Evolutionary conservation across 2,329 filamentous ascomycete genomes (phyloP), one percentile per base, ranked within the genome.

Genomic region (Trichoderma arundinaceum): DNA sequence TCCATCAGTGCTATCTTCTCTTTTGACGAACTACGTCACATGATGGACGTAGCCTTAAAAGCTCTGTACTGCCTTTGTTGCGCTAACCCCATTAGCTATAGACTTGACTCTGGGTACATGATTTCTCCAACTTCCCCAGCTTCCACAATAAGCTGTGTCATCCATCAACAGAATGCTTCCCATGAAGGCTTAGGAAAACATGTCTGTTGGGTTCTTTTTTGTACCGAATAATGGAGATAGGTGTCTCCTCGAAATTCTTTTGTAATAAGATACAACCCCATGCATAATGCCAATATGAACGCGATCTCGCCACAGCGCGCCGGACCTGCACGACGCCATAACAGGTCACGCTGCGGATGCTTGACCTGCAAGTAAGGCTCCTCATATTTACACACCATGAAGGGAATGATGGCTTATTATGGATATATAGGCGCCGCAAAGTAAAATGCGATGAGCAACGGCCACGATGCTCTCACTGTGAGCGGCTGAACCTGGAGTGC

Each of bases 401-500:
- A 2, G 9, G 8, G 13, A 35, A 28, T 48, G n/a, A 4, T 46
- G 22, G 53, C 4, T 12, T 2, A 4, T 10, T 6, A 4, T 28
- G 8, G 19, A 46, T 17, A 46, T 1, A 13, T 19, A 67, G 66
- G 52, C 66, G 63, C 15, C 66, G 66, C 35, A 67, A 66, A 56
- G 63, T 67, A 1, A 67, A 67, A 17, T 67, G 66, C 33, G 82
- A 85, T 65, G 83, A 85, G 72, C 77, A 80, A 65, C 76, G 80
- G 22, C 82, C 83, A 10, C 74, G 80, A 49, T 85, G 83, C 68
- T 81, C 77, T 46, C 82, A 84, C 69, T 84, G 83, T 72, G 81
- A 82, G 69, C 77, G 83, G 39, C 73, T 84, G 12, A 83, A 83
- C 67, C 75, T 85, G 54, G 79, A 84, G 64, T 85, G 83, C 73